A percentile compares a stretch with the other conserved stretches of the same genome.
phyloP scores from a whole-genome alignment of 495 filamentous ascomycete genomes.

The Neurospora sp. region DNA sequence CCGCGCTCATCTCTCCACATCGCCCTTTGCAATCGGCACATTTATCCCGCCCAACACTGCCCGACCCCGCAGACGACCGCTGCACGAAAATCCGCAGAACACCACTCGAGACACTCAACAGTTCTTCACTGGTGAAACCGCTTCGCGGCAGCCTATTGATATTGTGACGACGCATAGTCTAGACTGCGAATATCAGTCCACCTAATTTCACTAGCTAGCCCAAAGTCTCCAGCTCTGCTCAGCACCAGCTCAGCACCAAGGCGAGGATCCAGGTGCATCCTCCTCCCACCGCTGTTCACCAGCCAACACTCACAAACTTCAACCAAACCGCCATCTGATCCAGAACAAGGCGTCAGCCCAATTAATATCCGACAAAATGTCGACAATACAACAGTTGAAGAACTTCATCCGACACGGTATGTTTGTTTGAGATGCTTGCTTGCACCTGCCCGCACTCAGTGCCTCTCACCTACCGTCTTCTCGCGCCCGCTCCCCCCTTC shows the following conservation, averaged over 20 bases:
- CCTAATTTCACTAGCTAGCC: background rate
- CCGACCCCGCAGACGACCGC: background rate
- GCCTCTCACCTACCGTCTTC: background rate
- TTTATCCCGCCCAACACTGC: background rate
- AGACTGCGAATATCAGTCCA: background rate
- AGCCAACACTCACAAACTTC: background rate
- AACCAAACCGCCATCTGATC: background rate
- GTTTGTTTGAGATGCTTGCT: constrained; percentile 8
- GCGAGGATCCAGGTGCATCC: background rate
- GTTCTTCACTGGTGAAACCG: background rate
- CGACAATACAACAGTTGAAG: constrained; percentile 71
- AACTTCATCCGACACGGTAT: constrained; percentile 95
- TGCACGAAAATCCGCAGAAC: background rate
- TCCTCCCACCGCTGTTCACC: background rate
- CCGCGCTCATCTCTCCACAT: background rate
- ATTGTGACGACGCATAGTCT: background rate
- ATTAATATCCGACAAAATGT: constrained; percentile 40
- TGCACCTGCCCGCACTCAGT: constrained; percentile 3
- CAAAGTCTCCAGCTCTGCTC: background rate
- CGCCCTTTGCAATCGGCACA: background rate
- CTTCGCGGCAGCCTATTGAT: background rate
- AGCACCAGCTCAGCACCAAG: background rate
- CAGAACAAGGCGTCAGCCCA: background rate
- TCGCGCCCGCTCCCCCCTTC: background rate
- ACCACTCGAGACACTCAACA: background rate